Base-by-base conservation (phyloP, 2,329 filamentous ascomycete species). In the Monilinia aucupariae region DNA sequence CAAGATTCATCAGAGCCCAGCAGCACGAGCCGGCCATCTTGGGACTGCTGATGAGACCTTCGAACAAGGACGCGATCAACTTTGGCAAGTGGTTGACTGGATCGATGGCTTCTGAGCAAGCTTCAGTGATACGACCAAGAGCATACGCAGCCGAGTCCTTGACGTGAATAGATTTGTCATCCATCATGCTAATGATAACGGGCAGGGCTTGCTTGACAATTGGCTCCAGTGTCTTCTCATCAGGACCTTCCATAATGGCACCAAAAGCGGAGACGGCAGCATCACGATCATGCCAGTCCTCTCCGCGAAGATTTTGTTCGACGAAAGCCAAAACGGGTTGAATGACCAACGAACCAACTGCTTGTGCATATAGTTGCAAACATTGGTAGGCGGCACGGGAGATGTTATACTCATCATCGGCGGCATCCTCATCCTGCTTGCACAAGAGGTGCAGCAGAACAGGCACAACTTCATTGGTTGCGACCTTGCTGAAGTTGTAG, bases 21-120 rank as follows among this genome's bases (percentile, higher is more conserved):
- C 94, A 99, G 85, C 94, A 97, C 37, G 94, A 99, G 62, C 91
- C 87, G 39, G 93, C 94, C 87, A 99, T 99, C 84, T 96, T 97
- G 65, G 92, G 89, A 75, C 89, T 94, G 78, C 90, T 93, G 64
- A 91, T 86, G 64, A 99, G 83, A 58, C 93, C 94, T 70, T 87
- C 86, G 80, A 99, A 99, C 12, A 99, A 84, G 48, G 92, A 90
- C 63, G 86, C 85, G 72, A 99, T 93, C 66, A 99, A 81, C 25
- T 89, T 85, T 67, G 92, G 89, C 6, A 99, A 84, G 74, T 97
- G 91, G 67, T 87, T 81, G 69, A 84, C 80, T 48, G 91, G 89
- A 75, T 99, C 93, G 72, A 99, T 96, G 51, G 92, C 89, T 70
- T 93, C 90, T 13, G 92, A 91, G 76, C 92, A 94, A 70, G 89